These are phyloP conservation scores for Suhomyces sp. DNA, from an alignment of 805 yeast genomes.

Conservation along the genomic window DNA sequence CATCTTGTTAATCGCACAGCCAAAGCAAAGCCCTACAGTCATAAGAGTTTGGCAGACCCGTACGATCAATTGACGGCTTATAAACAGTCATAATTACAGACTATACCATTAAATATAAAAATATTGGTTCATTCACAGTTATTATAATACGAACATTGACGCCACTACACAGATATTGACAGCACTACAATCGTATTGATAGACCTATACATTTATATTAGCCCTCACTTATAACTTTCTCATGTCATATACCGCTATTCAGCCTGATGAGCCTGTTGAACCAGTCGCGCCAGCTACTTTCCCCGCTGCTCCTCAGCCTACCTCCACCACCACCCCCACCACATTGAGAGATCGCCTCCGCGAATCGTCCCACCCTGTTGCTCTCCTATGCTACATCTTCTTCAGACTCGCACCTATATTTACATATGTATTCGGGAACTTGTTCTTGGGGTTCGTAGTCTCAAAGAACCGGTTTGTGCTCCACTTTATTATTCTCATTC, in stretches of 20 bases:
- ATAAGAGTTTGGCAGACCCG: no score
- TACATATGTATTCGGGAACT: conserved; percentile 66
- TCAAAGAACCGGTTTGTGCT: conserved; percentile 50
- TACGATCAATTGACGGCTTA: no score
- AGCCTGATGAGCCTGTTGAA: neutral
- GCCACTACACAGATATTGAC: no score
- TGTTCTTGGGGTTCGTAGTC: conserved; percentile 50
- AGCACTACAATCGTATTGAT: neutral
- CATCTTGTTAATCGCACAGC: neutral
- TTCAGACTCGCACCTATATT: conserved; percentile 63
- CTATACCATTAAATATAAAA: no score
- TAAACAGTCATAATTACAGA: no score
- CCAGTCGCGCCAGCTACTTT: neutral
- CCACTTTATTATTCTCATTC: conserved; percentile 73
- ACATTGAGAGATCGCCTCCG: conserved; percentile 38
- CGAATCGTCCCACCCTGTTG: conserved; percentile 83
- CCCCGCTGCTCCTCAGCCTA: neutral
- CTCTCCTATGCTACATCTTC: conserved; percentile 59
- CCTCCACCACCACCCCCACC: neutral
- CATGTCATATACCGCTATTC: neutral
- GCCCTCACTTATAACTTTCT: neutral
- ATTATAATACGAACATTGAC: no score
- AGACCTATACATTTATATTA: neutral
- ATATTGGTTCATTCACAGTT: no score
- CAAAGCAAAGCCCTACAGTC: neutral